Evolutionary conservation across 1,284 basidiomycete species (phyloP).

Genomic region (Sanguinoderma infundibulare): DNA sequence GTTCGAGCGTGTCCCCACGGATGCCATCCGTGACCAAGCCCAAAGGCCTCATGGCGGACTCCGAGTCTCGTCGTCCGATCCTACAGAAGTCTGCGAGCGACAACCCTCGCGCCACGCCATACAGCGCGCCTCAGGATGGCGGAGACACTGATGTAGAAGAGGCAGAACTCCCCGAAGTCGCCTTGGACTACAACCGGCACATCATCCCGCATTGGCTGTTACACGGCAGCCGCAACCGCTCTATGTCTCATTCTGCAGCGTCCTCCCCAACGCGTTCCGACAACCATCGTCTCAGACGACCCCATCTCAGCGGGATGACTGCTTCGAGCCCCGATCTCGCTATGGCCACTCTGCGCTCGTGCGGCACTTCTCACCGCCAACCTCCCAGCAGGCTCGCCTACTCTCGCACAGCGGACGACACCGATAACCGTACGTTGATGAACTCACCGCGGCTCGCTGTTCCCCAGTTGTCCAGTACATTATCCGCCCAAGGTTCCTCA

Average conservation of each 20-base stretch:
- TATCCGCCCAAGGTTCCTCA: constrained; percentile 18
- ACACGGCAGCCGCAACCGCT: constrained; percentile 54
- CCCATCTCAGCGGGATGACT: constrained; percentile 52
- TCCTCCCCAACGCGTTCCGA: constrained; percentile 23
- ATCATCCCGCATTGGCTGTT: constrained; percentile 96
- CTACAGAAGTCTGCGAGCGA: constrained; percentile 45
- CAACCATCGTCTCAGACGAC: constrained; percentile 34
- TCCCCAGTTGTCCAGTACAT: not conserved
- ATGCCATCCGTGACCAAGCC: constrained; percentile 14
- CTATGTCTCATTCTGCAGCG: constrained; percentile 51
- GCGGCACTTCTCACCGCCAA: constrained; percentile 13
- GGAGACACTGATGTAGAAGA: constrained; percentile 59
- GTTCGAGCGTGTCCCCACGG: constrained; percentile 26
- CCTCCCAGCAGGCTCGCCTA: constrained; percentile 19
- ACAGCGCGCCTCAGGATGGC: constrained; percentile 23
- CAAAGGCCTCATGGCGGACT: constrained; percentile 4
- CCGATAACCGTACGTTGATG: constrained; percentile 55
- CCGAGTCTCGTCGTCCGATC: constrained; percentile 25
- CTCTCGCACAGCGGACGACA: constrained; percentile 32
- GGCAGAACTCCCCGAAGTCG: constrained; percentile 87
- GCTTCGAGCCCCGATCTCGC: constrained; percentile 72
- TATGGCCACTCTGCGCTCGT: constrained; percentile 23
- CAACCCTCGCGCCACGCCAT: constrained; percentile 13
- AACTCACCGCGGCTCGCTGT: constrained; percentile 49
- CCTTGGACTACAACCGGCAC: constrained; percentile 91